Evolutionary conservation across 2,329 filamentous ascomycete species (phyloP).

Genomic region (Cladorrhinum sp.): DNA sequence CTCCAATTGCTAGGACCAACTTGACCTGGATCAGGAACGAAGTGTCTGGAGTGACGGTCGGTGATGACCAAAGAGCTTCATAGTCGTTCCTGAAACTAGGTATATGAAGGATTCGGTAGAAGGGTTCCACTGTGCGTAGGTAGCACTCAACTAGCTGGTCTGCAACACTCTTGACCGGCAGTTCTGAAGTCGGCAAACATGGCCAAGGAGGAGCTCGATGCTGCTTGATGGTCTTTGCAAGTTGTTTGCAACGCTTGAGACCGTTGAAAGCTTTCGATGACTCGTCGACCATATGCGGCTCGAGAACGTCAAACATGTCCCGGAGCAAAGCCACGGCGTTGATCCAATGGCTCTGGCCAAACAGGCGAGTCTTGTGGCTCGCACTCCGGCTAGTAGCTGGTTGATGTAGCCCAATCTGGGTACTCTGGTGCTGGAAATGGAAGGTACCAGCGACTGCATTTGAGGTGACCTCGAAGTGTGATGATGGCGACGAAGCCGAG

Average conservation of each 20-base stretch:
- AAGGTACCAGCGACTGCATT: slow-evolving; percentile 43
- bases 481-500: slow-evolving; percentile 21
- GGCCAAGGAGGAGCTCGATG: slow-evolving; percentile 49
- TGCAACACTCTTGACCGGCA: slow-evolving; percentile 46
- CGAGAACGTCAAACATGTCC: slow-evolving; percentile 44
- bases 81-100: slow-evolving; percentile 49
- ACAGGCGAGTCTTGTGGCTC: slow-evolving; percentile 53
- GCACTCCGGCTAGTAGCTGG: slow-evolving; percentile 41
- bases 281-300: slow-evolving; percentile 39
- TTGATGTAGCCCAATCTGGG: slow-evolving; percentile 30
- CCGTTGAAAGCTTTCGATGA: slow-evolving; percentile 34
- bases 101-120: slow-evolving; percentile 51
- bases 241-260: slow-evolving; percentile 49
- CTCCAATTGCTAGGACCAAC: slow-evolving; percentile 56
- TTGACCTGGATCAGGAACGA: slow-evolving; percentile 56
- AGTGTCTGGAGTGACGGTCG: slow-evolving; percentile 31
- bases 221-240: slow-evolving; percentile 53
- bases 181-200: slow-evolving; percentile 36
- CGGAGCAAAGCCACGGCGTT: slow-evolving; percentile 44
- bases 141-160: slow-evolving; percentile 50
- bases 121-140: slow-evolving; percentile 42
- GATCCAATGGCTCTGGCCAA: slow-evolving; percentile 59
- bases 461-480: slow-evolving; percentile 37
- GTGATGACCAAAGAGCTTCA: slow-evolving; percentile 46
- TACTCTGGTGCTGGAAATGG: slow-evolving; percentile 40